Evolutionary conservation across 164 flowering plant species (phyloP), one percentile per base, ranked within the genome.

Genomic region (Chimonanthus salicifolius): DNA sequence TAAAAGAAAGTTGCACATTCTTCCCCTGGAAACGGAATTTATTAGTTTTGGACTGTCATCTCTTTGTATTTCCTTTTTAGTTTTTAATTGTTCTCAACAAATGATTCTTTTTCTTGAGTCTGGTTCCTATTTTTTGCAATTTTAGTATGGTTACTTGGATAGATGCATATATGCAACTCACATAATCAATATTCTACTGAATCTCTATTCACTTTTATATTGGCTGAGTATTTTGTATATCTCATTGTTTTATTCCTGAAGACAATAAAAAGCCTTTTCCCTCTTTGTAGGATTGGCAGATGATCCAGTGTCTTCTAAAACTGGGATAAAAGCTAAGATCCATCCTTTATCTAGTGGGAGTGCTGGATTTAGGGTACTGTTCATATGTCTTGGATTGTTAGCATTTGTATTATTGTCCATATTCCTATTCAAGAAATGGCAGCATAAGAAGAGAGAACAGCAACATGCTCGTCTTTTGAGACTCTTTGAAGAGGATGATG

Each of bases 401-500:
- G 87, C 83, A 46, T 72, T 85, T 71, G 86, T 64, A 47, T 72
- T 81, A 15, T 79, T 87, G 6, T 84, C 86, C 2, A 79, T 85
- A 75, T 83, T 84, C 70, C 84, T 92, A 60, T 92, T 82, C 85
- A 92, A 87, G 82, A 70, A 78, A 46, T 92, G 91, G 91, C 97
- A 86, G 78, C 90, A 88, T 87, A 92, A 89, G 88, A 90, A 84
- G 71, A 84, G 92, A 80, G 96, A 87, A 69, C 96, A 89, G 78
- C 97, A 92, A 76, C 88, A 90, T 83, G 97, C 95, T 18, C 95
- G 95, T 49, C 89, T 92, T 72, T 80, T 90, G 62, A 90, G 92
- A 82, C 80, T 92, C 81, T 92, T 92, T 77, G 97, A 92, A 80
- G 92, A 90, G 80, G 97, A 92, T 81, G 96, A 92, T 80, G 96